Conservation (phyloP, 2,329 filamentous ascomycete species). For the Elsinoe necatrix region DNA sequence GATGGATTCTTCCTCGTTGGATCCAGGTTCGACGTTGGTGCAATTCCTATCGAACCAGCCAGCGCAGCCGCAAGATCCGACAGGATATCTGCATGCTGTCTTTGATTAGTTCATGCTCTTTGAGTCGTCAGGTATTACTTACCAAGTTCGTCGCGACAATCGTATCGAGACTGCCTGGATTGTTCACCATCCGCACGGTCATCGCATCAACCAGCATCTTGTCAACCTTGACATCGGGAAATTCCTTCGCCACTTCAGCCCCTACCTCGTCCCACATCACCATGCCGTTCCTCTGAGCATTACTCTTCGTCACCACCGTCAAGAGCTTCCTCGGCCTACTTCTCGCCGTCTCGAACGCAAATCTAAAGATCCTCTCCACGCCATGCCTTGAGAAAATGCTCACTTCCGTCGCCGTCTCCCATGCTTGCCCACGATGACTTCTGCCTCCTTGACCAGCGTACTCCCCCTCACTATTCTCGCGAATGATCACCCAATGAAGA, state of each 20-base stretch:
- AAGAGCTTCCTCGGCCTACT: conserved; percentile 49
- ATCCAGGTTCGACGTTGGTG: conserved; percentile 61
- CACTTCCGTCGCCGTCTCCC: conserved; percentile 56
- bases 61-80: conserved; percentile 63
- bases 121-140: conserved; percentile 6
- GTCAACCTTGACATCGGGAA: conserved; percentile 52
- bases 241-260: conserved; percentile 46
- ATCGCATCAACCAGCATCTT: conserved; percentile 62
- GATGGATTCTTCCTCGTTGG: conserved; percentile 52
- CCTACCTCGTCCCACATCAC: conserved; percentile 61
- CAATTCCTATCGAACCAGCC: conserved; percentile 63
- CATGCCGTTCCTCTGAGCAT: conserved; percentile 59
- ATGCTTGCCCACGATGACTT: conserved; percentile 49
- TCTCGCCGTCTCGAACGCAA: conserved; percentile 54
- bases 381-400: conserved; percentile 55
- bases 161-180: conserved; percentile 32
- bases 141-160: conserved; percentile 52
- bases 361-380: conserved; percentile 52
- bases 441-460: conserved; percentile 58
- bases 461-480: conserved; percentile 60
- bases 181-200: conserved; percentile 50
- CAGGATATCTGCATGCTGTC: conserved; percentile 53
- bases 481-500: conserved; percentile 58
- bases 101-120: background rate
- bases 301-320: conserved; percentile 58